Evolutionary conservation across 306 rosid genomes (phyloP).

Genomic region (Acacia melanoxylon): DNA sequence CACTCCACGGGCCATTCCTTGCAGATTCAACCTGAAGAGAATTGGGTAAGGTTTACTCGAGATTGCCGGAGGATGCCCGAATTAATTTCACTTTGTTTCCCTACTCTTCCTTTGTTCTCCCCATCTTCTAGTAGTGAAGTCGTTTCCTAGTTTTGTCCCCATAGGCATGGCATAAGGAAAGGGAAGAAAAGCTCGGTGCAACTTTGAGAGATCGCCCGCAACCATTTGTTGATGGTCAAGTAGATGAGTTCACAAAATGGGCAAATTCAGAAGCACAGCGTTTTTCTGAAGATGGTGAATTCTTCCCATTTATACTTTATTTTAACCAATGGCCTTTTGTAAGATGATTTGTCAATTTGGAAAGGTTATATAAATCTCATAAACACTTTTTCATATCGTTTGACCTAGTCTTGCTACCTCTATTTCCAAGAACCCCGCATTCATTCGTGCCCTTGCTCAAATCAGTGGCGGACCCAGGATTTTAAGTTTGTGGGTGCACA

Average conservation of each 20-base stretch:
- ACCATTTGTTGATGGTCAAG: slow-evolving; percentile 66
- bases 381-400: neutral
- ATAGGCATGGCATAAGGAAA: slow-evolving; percentile 78
- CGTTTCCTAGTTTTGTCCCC: slow-evolving; percentile 26
- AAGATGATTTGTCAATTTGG: neutral
- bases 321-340: slow-evolving; percentile 4
- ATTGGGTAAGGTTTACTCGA: slow-evolving; percentile 55
- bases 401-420: slow-evolving; percentile 11
- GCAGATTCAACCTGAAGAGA: slow-evolving; percentile 34
- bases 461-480: neutral
- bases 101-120: neutral
- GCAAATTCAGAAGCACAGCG: slow-evolving; percentile 68
- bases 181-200: slow-evolving; percentile 77
- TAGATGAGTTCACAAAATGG: slow-evolving; percentile 70
- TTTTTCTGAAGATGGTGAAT: slow-evolving; percentile 77
- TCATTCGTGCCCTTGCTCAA: neutral
- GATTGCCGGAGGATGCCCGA: too few relatives aligned
- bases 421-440: slow-evolving; percentile 2
- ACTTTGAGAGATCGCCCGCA: slow-evolving; percentile 66
- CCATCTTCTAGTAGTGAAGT: slow-evolving; percentile 24
- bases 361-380: slow-evolving; percentile 19
- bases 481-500: too few relatives aligned
- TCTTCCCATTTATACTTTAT: slow-evolving; percentile 18
- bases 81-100: neutral
- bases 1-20: slow-evolving; percentile 67